Evolutionary conservation across 106 monocot genomes (phyloP).

Genomic region (Vanilla planifolia): DNA sequence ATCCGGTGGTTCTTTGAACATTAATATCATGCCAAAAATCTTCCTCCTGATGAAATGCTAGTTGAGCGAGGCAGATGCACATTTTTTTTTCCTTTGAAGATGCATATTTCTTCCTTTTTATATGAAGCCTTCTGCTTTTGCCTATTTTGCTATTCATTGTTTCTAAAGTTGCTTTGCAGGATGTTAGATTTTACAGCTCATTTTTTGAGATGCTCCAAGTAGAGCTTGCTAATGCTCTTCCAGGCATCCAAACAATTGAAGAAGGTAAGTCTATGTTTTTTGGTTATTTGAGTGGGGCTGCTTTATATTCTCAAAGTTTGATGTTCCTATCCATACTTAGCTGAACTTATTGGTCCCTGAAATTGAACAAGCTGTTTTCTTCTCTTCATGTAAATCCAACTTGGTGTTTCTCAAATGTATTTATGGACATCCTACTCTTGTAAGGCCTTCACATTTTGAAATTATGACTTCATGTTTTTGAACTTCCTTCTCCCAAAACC

Average conservation of each 20-base stretch:
- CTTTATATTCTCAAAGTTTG: no score
- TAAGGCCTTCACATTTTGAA: no score
- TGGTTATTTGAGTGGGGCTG: neutral
- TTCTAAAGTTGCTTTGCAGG: slow-evolving; percentile 32
- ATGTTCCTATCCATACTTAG: no score
- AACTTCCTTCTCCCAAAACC: neutral
- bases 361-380: neutral
- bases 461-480: neutral
- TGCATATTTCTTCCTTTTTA: no score
- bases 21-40: neutral
- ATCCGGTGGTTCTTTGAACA: neutral
- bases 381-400: no score
- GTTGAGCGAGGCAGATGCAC: neutral
- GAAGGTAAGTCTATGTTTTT: slow-evolving; percentile 43
- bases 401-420: no score
- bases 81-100: no score
- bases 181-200: slow-evolving; percentile 51
- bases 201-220: slow-evolving; percentile 72
- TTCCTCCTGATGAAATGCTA: neutral
- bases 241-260: slow-evolving; percentile 59
- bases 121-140: neutral
- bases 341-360: no score
- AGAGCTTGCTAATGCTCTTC: slow-evolving; percentile 74
- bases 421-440: no score
- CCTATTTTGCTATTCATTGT: neutral